Evolutionary conservation across 225 moss, liverwort and hornwort genomes (phyloP).

Genomic region (Physcomitrium patens): DNA sequence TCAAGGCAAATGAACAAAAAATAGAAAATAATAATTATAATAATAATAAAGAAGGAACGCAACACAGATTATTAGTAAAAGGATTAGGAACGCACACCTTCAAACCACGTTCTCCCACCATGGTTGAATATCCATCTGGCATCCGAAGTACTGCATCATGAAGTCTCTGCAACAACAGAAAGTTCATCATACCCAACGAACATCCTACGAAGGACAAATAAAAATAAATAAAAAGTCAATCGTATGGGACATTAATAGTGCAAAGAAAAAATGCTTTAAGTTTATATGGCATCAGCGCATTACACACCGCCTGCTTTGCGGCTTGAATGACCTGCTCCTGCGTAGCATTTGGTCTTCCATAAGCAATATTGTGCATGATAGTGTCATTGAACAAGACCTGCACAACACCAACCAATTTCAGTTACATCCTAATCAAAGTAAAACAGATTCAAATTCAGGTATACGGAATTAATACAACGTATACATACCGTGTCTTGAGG

Average conservation of each 20-base stretch:
- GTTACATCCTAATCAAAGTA: slow-evolving; percentile 17
- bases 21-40: too few relatives aligned
- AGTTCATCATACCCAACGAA: slow-evolving; percentile 18
- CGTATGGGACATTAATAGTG: slow-evolving; percentile 2
- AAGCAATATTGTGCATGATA: slow-evolving; percentile 85
- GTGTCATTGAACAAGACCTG: slow-evolving; percentile 97
- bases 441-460: slow-evolving; percentile 18
- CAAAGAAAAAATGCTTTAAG: neutral
- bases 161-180: slow-evolving; percentile 64
- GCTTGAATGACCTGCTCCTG: slow-evolving; percentile 94
- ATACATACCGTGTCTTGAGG: slow-evolving; percentile 95
- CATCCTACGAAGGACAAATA: slow-evolving; percentile 9
- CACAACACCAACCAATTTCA: slow-evolving; percentile 16
- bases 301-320: slow-evolving; percentile 79
- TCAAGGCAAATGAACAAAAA: neutral
- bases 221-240: neutral
- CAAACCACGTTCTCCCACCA: slow-evolving; percentile 93
- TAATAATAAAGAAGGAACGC: neutral
- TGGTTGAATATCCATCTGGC: slow-evolving; percentile 89
- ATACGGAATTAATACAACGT: slow-evolving; percentile 14
- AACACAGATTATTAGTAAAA: slow-evolving; percentile 2
- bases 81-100: slow-evolving; percentile 56
- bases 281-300: slow-evolving; percentile 6
- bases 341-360: slow-evolving; percentile 87
- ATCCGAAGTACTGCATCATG: slow-evolving; percentile 93